Percentiles rank a stretch among this genome's conserved stretches.
These are phyloP conservation scores for Wallacemonas sp. DNA, from an alignment of 208 protist genomes.

Conservation along the genomic window DNA sequence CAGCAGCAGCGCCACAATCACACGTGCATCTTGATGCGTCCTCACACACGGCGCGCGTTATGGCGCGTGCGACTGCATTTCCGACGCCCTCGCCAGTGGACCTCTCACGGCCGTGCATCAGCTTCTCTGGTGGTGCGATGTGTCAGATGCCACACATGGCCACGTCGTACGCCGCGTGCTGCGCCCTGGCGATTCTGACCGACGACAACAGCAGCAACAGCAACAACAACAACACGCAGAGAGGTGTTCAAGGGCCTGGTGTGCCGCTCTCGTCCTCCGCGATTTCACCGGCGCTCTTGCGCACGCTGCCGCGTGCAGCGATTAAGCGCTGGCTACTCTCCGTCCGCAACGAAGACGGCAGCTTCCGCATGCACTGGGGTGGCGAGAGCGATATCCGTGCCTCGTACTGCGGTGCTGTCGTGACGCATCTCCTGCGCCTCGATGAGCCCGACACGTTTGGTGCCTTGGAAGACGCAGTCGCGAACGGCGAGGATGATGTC, in stretches of 20 bases:
- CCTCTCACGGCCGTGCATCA: slow-evolving; percentile 25
- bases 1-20: neutral
- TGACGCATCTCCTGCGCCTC: slow-evolving; percentile 67
- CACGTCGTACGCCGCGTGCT: slow-evolving; percentile 81
- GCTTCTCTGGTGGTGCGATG: slow-evolving; percentile 81
- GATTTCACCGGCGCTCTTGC: slow-evolving; percentile 18
- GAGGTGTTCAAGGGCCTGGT: neutral
- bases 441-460: slow-evolving; percentile 47
- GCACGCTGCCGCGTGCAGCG: slow-evolving; percentile 55
- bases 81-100: slow-evolving; percentile 6
- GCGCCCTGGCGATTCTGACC: slow-evolving; percentile 72
- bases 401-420: slow-evolving; percentile 84
- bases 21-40: neutral
- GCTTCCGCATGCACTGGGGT: slow-evolving; percentile 82
- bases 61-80: neutral
- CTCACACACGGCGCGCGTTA: neutral
- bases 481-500: slow-evolving; percentile 26
- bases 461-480: neutral
- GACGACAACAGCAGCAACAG: neutral
- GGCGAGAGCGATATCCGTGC: slow-evolving; percentile 90
- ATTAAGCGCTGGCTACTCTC: slow-evolving; percentile 87
- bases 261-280: neutral
- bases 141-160: slow-evolving; percentile 82
- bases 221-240: too few species aligned
- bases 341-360: slow-evolving; percentile 70